Evolutionary conservation across 768 basidiomycete species (phyloP).

Genomic region (Psilocybe sp.): DNA sequence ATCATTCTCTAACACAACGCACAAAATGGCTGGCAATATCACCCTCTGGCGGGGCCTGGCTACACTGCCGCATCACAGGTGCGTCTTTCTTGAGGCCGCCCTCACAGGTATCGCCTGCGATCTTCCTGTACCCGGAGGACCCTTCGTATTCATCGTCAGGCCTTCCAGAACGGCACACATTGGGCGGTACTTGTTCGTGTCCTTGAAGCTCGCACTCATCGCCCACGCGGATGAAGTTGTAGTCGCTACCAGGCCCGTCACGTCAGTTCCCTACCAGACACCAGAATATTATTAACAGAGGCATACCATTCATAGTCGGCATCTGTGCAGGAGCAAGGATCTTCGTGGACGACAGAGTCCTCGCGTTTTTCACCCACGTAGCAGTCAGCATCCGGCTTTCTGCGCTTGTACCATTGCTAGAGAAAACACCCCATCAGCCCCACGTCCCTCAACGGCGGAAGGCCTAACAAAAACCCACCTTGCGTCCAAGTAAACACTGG

Average conservation of each 20-base stretch:
- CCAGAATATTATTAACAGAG: background rate
- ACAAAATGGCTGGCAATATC: conserved; percentile 76
- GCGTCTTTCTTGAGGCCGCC: conserved; percentile 73
- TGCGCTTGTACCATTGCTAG: conserved; percentile 91
- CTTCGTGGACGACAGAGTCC: conserved; percentile 83
- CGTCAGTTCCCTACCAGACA: conserved; percentile 6
- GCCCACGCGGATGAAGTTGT: conserved; percentile 78
- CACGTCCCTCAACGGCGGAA: background rate
- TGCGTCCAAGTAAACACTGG: conserved; percentile 93
- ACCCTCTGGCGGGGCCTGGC: conserved; percentile 60
- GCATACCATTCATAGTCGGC: conserved; percentile 91
- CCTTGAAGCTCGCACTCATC: conserved; percentile 80
- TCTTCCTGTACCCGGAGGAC: conserved; percentile 90
- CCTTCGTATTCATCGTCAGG: conserved; percentile 70
- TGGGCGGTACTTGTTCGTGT: conserved; percentile 82
- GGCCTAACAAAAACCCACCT: conserved; percentile 42
- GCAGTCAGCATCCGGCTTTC: conserved; percentile 81
- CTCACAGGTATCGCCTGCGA: conserved; percentile 89
- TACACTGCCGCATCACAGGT: conserved; percentile 66
- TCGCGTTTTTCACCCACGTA: conserved; percentile 88
- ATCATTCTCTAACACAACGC: conserved; percentile 31
- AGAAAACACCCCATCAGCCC: background rate
- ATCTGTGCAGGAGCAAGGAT: conserved; percentile 78
- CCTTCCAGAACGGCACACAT: conserved; percentile 51
- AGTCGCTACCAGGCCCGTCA: conserved; percentile 58